Evolutionary conservation across 1,284 basidiomycete genomes (phyloP).

Genomic region (Mrakiaceae sp.): DNA sequence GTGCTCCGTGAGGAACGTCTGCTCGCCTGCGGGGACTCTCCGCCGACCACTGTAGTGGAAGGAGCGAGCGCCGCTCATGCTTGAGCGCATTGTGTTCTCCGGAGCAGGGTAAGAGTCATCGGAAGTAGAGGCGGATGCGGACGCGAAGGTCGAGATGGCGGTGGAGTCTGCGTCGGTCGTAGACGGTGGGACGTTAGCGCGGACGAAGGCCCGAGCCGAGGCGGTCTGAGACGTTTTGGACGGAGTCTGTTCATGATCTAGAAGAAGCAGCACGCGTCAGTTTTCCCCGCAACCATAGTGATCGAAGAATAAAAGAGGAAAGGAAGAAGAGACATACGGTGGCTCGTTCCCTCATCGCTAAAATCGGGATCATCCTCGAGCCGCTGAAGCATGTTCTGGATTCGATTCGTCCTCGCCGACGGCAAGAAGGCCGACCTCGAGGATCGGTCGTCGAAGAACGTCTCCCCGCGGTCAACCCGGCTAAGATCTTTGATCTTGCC

Average conservation of each 20-base stretch:
- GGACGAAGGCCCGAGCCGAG: background rate
- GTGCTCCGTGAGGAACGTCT: constrained; percentile 80
- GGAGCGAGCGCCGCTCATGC: constrained; percentile 2
- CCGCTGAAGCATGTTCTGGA: constrained; percentile 61
- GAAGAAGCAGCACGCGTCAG: background rate
- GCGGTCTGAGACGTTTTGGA: background rate
- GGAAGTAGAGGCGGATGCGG: no score
- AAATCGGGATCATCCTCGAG: constrained; percentile 41
- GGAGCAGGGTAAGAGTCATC: no score
- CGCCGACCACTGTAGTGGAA: constrained; percentile 15
- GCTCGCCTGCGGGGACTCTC: constrained; percentile 38
- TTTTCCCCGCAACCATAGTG: no score
- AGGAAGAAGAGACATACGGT: background rate
- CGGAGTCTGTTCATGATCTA: constrained; percentile 4
- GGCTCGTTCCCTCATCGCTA: no score
- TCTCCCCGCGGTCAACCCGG: constrained; percentile 18
- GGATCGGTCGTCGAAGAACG: constrained; percentile 18
- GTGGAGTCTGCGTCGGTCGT: no score
- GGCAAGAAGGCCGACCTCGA: constrained; percentile 37
- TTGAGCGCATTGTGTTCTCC: no score
- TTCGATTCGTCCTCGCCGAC: constrained; percentile 62
- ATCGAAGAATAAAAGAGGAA: background rate
- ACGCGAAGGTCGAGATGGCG: no score
- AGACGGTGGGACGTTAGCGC: no score
- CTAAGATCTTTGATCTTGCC: constrained; percentile 63